Base-by-base conservation (phyloP, 2,329 filamentous ascomycete genomes). In the Penicillium sp. region DNA sequence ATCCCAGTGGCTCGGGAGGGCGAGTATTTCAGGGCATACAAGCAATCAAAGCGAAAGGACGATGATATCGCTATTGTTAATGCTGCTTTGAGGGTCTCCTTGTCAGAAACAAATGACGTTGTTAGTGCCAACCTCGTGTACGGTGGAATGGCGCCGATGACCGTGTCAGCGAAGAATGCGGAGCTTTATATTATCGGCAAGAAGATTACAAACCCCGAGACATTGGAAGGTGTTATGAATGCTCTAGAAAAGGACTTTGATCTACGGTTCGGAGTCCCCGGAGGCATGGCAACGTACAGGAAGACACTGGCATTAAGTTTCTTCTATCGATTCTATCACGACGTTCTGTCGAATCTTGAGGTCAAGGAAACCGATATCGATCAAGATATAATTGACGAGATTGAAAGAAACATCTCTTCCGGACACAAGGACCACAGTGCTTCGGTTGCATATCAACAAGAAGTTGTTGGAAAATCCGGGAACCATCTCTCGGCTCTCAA, bases 11-110 rank as follows among this genome's bases (percentile, higher is more conserved):
- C 89, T 0, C 80, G 80, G 53, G 88, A 87, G 65, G 87, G 89
- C 3, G 94, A 97, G 69, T 91, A 87, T 68, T 88, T 96, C 70
- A 83, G 89, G 45, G 87, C 93, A 1, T 97, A 97, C 74, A 99
- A 99, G 74, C 93, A 97, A 71, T 86, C 94, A 0, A 99, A 99
- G 78, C 80, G 94, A 63, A 97, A 97, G 69, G 94, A 99, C 65
- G 94, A 99, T 66, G 94, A 99, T 68, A 97, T 99, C 68, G 94
- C 94, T 2, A 97, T 99, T 65, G 94, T 97, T 23, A 97, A 95
- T 49, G 86, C 89, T 26, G 91, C 93, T 1, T 74, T 97, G 57
- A 84, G 90, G 35, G 80, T 97, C 5, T 83, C 82, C 5, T 74
- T 97, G 2, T 82, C 86, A 40, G 81, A 88, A 2, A 79, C 81